These are phyloP conservation scores for Apium graveolens DNA, from an alignment of 129 eudicot species.

Conservation along the genomic window DNA sequence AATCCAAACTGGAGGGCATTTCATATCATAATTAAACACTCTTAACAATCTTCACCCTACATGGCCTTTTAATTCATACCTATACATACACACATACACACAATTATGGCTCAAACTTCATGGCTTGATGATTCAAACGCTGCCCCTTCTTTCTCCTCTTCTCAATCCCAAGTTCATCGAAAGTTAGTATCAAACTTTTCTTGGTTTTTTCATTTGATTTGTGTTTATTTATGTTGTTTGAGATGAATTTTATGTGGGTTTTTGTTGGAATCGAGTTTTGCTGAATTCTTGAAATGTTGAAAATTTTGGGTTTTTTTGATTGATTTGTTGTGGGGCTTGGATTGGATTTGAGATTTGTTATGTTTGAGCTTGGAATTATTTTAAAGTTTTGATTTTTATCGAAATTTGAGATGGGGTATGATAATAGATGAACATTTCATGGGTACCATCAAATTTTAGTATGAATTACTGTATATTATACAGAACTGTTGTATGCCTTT, in stretches of 20 bases:
- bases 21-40: conserved; percentile 3
- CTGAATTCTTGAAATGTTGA: not conserved
- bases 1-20: conserved; percentile 1
- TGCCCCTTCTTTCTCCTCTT: conserved; percentile 11
- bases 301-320: not conserved
- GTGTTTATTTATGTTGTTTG: conserved; percentile 2
- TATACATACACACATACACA: not conserved
- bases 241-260: not conserved
- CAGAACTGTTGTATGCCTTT: not conserved
- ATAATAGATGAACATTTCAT: not conserved
- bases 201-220: conserved; percentile 10
- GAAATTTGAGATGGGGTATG: not conserved
- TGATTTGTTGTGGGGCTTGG: not conserved
- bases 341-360: not conserved
- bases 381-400: not conserved
- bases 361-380: not conserved
- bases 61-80: conserved; percentile 19
- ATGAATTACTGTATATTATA: not conserved
- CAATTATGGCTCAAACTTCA: conserved; percentile 25
- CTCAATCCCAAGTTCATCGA: conserved; percentile 24
- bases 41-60: not conserved
- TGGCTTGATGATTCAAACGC: conserved; percentile 23
- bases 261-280: not conserved
- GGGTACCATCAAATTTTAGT: not conserved
- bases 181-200: conserved; percentile 26